phyloP scores from a whole-genome alignment of 352 stramenopile species.

The Pythium brachiatum region DNA sequence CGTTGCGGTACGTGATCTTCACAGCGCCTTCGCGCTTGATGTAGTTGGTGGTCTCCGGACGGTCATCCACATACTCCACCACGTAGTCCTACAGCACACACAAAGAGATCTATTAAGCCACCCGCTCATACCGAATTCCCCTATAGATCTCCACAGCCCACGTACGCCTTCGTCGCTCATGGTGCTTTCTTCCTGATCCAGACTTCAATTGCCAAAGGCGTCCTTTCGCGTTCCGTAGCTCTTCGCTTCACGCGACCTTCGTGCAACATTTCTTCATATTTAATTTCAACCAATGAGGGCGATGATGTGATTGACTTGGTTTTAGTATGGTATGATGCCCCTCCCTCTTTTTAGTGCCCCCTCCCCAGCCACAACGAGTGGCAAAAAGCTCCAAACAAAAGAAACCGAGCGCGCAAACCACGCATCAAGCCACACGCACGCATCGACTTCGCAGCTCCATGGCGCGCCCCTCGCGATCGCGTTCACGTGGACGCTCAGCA shows the following conservation, averaged over 20 bases:
- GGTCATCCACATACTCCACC: constrained; percentile 87
- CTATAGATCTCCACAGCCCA: not conserved
- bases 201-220: constrained; percentile 4
- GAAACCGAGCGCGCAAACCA: not conserved
- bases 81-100: constrained; percentile 51
- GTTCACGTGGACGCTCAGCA: constrained; percentile 19
- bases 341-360: constrained; percentile 15
- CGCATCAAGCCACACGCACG: not conserved
- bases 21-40: constrained; percentile 80
- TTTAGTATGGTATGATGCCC: constrained; percentile 1
- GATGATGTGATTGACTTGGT: constrained; percentile 3
- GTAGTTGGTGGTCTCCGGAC: constrained; percentile 82
- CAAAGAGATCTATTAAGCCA: not conserved
- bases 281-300: constrained; percentile 16
- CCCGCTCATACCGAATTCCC: too few species aligned
- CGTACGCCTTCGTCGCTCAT: constrained; percentile 58
- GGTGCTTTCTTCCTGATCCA: not conserved
- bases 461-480: constrained; percentile 16
- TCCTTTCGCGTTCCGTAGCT: constrained; percentile 7
- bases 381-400: constrained; percentile 11
- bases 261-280: constrained; percentile 3
- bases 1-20: constrained; percentile 88
- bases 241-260: constrained; percentile 11
- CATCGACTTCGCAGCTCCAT: constrained; percentile 2
- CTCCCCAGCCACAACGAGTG: constrained; percentile 6